These are phyloP conservation scores for Dorcoceras hygrometricum DNA, from an alignment of 257 asterid species.

Conservation along the genomic window DNA sequence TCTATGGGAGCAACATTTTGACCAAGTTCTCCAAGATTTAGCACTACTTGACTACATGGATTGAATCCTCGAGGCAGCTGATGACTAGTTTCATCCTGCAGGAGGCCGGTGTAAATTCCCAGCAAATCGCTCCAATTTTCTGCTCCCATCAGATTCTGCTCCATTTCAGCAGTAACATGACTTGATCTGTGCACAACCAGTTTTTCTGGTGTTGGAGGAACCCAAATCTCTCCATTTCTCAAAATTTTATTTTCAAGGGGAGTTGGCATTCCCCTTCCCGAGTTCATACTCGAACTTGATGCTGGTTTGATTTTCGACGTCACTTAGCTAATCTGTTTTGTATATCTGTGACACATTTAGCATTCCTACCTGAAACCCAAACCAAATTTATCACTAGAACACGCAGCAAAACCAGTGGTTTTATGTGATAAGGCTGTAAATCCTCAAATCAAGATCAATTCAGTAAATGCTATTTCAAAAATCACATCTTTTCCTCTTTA, in stretches of 20 bases:
- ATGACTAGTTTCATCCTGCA: constrained; percentile 25
- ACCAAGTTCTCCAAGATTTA: not conserved
- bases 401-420: constrained; percentile 15
- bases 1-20: constrained; percentile 28
- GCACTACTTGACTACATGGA: constrained; percentile 14
- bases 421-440: constrained; percentile 28
- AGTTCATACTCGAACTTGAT: constrained; percentile 43
- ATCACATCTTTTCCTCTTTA: constrained; percentile 16
- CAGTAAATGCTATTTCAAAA: constrained; percentile 34
- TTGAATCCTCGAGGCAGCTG: constrained; percentile 22
- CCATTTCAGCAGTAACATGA: constrained; percentile 23
- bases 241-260: constrained; percentile 37
- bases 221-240: constrained; percentile 42
- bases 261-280: constrained; percentile 45
- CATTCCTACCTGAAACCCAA: constrained; percentile 26
- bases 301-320: not conserved
- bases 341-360: constrained; percentile 15
- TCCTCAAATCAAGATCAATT: constrained; percentile 31
- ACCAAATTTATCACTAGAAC: constrained; percentile 8
- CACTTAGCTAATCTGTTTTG: constrained; percentile 13
- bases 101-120: constrained; percentile 34
- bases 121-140: constrained; percentile 41
- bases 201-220: constrained; percentile 50
- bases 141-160: constrained; percentile 22
- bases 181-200: constrained; percentile 28